Base-by-base conservation (phyloP, 441 rosid genomes). In the Adansonia rubrostipa region DNA sequence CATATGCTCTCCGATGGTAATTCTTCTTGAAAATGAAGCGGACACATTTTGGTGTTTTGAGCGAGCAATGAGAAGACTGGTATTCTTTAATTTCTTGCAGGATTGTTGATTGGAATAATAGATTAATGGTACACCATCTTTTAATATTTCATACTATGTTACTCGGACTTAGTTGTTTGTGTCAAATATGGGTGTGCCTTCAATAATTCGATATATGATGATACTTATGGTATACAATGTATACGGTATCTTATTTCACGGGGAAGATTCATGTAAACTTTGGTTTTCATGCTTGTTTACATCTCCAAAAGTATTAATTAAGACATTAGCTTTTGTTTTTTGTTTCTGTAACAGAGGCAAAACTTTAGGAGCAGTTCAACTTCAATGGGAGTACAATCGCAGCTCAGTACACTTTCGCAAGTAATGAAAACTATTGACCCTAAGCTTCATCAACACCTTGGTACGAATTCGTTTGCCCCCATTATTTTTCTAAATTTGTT, bases 31-130 rank as follows among this genome's bases (percentile, higher is more conserved):
- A 81, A 78, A 95, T 70, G 99, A 95, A 86, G 98, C 93, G 5
- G 98, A 95, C 82, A 97, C 98, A 57, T 95, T 86, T 80, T 95
- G 99, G 98, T 95, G 99, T 88, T 95, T 92, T 82, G 92, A 95
- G 86, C 97, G 80, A 80, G 93, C 93, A 67, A 95, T 95, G 99
- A 90, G 91, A 72, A 93, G 91, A 89, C 80, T 93, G 92, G 99
- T 95, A 85, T 76, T 77, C 58, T 69, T 64, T 53, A 57, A 56
- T 65, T 66, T 40, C 54, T 73, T 17, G 24, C 47, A 15, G n/a
- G 19, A 56, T 56, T 44, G 13, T 63, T 62, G 15, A 60, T 50
- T 22, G 63, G 36, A 51, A 10, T 66, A 14, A 51, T 48, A 14
- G 50, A 56, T 33, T 19, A 28, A 58, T 64, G 47, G 6, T 17